Conservation (phyloP, 192 early-diverging fungal genomes). For the Linnemannia schmuckeri region DNA sequence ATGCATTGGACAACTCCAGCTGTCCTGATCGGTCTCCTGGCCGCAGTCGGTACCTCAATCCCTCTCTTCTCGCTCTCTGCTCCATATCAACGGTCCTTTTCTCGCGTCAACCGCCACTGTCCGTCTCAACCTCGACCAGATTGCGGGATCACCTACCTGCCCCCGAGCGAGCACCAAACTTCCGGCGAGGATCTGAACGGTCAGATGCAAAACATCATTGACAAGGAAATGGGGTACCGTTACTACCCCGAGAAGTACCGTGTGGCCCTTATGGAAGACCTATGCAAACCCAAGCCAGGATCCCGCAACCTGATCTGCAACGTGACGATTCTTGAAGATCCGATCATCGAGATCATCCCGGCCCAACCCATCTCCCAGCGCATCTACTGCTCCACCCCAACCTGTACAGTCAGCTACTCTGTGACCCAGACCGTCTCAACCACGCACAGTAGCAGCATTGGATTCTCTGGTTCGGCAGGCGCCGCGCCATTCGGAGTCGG, state of each 20-base stretch:
- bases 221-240: not conserved
- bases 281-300: not conserved
- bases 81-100: no score
- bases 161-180: no score
- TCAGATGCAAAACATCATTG: slow-evolving; percentile 2
- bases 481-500: slow-evolving; percentile 9
- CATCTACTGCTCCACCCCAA: not conserved
- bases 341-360: not conserved
- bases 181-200: not conserved
- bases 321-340: not conserved
- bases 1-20: no score
- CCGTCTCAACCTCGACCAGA: no score
- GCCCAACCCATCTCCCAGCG: not conserved
- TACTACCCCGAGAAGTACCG: not conserved
- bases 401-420: not conserved
- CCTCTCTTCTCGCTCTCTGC: no score
- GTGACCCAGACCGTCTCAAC: slow-evolving; percentile 1
- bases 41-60: no score
- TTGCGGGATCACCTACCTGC: no score
- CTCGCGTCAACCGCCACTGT: no score
- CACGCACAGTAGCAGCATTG: not conserved
- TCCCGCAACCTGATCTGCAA: not conserved
- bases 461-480: not conserved
- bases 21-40: no score
- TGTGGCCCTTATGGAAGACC: not conserved